Conservation (phyloP, 495 filamentous ascomycete species). For the Podospora pseudoanserina region DNA sequence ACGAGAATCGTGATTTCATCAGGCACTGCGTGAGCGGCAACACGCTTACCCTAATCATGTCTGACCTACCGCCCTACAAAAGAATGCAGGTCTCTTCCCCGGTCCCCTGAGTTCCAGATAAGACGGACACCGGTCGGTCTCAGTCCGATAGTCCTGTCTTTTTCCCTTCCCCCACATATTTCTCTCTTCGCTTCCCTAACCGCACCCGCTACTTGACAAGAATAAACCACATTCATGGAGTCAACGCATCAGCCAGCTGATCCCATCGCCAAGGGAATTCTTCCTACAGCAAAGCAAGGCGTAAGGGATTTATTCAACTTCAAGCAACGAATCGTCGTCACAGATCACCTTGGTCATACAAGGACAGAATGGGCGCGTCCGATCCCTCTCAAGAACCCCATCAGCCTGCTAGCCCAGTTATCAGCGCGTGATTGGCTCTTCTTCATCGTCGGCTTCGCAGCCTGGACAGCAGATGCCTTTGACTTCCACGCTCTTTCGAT, state of each 20-base stretch:
- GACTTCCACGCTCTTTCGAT: constrained; percentile 77
- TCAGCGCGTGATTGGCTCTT: constrained; percentile 56
- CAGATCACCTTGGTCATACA: constrained; percentile 54
- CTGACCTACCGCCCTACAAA: background rate
- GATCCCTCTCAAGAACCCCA: constrained; percentile 56
- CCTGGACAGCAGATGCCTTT: constrained; percentile 70
- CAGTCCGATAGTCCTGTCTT: background rate
- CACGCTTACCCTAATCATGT: background rate
- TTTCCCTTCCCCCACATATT: background rate
- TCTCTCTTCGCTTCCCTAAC: background rate
- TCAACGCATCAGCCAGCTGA: constrained; percentile 50
- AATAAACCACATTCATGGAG: constrained; percentile 19
- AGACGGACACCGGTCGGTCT: background rate
- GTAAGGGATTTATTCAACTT: constrained; percentile 62
- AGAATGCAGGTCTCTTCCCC: background rate
- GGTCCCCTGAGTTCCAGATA: background rate
- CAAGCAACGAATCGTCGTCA: constrained; percentile 63
- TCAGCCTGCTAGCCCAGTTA: constrained; percentile 57
- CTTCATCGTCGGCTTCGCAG: constrained; percentile 59
- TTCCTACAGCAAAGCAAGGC: constrained; percentile 56
- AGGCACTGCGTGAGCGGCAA: background rate
- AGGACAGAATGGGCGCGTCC: constrained; percentile 59
- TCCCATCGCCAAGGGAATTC: constrained; percentile 55
- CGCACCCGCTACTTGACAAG: background rate
- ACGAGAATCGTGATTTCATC: background rate